These are phyloP conservation scores for Dryas drummondii DNA, from an alignment of 306 rosid genomes.

Conservation along the genomic window DNA sequence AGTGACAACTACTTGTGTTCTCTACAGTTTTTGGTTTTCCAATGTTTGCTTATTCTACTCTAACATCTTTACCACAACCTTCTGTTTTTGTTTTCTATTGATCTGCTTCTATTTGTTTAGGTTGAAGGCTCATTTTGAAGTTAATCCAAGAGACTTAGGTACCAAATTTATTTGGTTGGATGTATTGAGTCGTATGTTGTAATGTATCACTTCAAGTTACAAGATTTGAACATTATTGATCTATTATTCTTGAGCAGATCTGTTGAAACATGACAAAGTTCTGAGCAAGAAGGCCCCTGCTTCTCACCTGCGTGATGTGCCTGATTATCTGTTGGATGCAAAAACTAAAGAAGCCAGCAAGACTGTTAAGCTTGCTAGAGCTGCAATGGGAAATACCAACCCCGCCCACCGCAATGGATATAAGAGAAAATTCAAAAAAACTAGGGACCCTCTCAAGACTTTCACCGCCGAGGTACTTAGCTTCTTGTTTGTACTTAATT, in stretches of 20 bases:
- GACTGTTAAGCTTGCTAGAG: too few species aligned
- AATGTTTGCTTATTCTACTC: not conserved
- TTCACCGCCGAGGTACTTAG: too few species aligned
- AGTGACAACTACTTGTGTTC: not conserved
- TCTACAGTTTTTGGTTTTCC: not conserved
- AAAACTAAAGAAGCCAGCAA: too few species aligned
- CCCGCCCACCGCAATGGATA: too few species aligned
- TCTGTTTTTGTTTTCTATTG: not conserved
- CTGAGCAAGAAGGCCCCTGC: constrained; percentile 91
- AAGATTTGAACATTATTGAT: not conserved
- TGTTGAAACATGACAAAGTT: constrained; percentile 87
- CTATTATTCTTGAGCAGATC: constrained; percentile 47
- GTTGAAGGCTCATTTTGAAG: constrained; percentile 9
- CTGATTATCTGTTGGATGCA: too few species aligned
- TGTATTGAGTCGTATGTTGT: not conserved
- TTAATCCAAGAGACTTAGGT: not conserved
- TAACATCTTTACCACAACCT: not conserved
- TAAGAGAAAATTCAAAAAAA: too few species aligned
- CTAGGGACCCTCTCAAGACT: too few species aligned
- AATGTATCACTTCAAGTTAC: not conserved
- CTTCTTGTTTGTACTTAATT: too few species aligned
- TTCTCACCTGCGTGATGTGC: too few species aligned
- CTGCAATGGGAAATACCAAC: too few species aligned
- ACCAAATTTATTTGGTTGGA: not conserved
- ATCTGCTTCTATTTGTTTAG: not conserved